Evolutionary conservation across 768 basidiomycete species (phyloP).

Genomic region (Trametes coccinea): DNA sequence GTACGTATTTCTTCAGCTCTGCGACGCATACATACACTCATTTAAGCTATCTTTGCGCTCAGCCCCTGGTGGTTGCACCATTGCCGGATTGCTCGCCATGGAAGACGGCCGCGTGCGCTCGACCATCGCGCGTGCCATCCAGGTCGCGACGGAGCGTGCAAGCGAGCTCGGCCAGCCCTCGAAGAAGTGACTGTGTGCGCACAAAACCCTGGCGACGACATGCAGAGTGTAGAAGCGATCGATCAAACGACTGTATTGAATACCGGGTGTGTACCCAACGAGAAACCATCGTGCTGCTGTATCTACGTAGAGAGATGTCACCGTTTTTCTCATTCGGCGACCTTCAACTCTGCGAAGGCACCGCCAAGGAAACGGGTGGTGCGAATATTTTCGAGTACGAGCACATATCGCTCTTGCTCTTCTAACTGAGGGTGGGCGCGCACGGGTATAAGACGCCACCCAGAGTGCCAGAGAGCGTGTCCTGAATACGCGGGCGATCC

Average conservation of each 20-base stretch:
- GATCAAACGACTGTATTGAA: not conserved
- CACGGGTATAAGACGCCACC: slow-evolving; percentile 1
- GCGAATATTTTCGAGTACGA: slow-evolving; percentile 12
- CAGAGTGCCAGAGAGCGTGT: slow-evolving; percentile 10
- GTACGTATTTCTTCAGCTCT: slow-evolving; percentile 46
- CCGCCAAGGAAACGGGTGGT: slow-evolving; percentile 31
- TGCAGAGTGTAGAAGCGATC: not conserved
- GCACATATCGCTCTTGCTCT: slow-evolving; percentile 21
- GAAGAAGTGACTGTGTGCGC: slow-evolving; percentile 44
- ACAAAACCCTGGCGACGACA: not conserved
- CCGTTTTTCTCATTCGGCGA: slow-evolving; percentile 29
- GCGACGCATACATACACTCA: not conserved
- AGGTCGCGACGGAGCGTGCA: slow-evolving; percentile 89
- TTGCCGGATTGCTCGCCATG: slow-evolving; percentile 92
- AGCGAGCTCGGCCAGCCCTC: slow-evolving; percentile 76
- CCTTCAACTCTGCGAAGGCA: slow-evolving; percentile 24
- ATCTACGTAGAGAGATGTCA: slow-evolving; percentile 14
- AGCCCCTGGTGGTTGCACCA: slow-evolving; percentile 99
- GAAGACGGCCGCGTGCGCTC: slow-evolving; percentile 94
- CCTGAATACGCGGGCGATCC: not conserved
- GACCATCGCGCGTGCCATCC: slow-evolving; percentile 93
- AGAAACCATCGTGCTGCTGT: no score
- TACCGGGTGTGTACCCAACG: no score
- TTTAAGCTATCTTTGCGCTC: not conserved
- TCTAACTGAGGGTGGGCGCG: slow-evolving; percentile 10